phyloP scores from a whole-genome alignment of 1,139 yeast genomes.

The Yamadazyma buinensis region DNA sequence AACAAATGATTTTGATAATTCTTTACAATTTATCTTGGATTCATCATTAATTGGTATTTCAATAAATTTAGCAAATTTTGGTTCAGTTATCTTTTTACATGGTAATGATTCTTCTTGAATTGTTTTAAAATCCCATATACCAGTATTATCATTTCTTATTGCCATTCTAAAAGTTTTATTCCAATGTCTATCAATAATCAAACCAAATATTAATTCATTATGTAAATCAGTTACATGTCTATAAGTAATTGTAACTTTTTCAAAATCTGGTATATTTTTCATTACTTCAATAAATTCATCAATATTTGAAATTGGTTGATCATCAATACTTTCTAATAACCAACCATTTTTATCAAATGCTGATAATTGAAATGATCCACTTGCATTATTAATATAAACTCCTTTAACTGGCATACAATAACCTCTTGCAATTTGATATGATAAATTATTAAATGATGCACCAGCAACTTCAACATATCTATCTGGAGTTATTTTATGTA shows the following conservation, averaged over 20 bases:
- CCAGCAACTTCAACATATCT: conserved; percentile 82
- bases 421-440: conserved; percentile 85
- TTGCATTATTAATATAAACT: conserved; percentile 73
- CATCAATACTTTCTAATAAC: conserved; percentile 76
- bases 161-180: conserved; percentile 67
- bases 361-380: conserved; percentile 72
- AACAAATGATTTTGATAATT: conserved; percentile 54
- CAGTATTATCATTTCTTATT: conserved; percentile 73
- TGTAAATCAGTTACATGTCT: conserved; percentile 82
- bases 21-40: conserved; percentile 46
- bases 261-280: conserved; percentile 71
- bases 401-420: conserved; percentile 84
- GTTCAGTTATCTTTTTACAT: conserved; percentile 31
- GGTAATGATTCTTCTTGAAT: conserved; percentile 63
- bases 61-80: conserved; percentile 66
- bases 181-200: conserved; percentile 86
- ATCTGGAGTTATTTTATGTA: conserved; percentile 80
- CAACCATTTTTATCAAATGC: conserved; percentile 58
- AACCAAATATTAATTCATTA: conserved; percentile 59
- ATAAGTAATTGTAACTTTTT: conserved; percentile 67
- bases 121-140: conserved; percentile 80
- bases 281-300: conserved; percentile 76
- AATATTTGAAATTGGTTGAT: conserved; percentile 66
- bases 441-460: conserved; percentile 77
- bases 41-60: conserved; percentile 61